Evolutionary conservation across 2,329 filamentous ascomycete species (phyloP).

Genomic region (Fusarium sacchari): DNA sequence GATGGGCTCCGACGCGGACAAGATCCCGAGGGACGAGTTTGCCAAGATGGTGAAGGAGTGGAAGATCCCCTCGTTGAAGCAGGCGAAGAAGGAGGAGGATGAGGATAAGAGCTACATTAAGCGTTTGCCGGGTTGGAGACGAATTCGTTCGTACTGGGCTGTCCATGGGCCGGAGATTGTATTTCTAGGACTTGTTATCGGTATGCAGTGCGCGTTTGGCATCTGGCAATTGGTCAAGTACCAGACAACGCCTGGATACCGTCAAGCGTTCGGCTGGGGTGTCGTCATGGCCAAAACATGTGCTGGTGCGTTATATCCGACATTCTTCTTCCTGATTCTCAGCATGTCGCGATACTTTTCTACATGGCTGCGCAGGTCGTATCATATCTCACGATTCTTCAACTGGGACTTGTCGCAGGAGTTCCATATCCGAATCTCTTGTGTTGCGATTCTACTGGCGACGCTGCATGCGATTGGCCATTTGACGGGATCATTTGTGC

Average conservation of each 20-base stretch:
- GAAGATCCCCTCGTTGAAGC: constrained; percentile 59
- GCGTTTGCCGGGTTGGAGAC: constrained; percentile 56
- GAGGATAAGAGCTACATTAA: constrained; percentile 59
- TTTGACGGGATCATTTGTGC: constrained; percentile 61
- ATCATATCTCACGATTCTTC: constrained; percentile 62
- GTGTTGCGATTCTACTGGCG: constrained; percentile 59
- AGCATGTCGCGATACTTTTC: constrained; percentile 68
- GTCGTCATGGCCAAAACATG: constrained; percentile 64
- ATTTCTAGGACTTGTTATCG: constrained; percentile 60
- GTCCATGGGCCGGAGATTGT: constrained; percentile 63
- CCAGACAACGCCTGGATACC: constrained; percentile 54
- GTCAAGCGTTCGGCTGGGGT: constrained; percentile 64
- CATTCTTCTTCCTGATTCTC: constrained; percentile 66
- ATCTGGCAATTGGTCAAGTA: constrained; percentile 67
- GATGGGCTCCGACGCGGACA: constrained; percentile 54
- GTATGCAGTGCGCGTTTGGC: constrained; percentile 61
- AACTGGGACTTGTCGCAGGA: constrained; percentile 66
- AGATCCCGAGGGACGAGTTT: constrained; percentile 60
- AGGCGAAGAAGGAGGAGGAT: constrained; percentile 58
- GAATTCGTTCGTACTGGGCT: constrained; percentile 63
- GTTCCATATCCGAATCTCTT: constrained; percentile 66
- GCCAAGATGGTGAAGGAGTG: constrained; percentile 54
- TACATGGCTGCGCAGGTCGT: constrained; percentile 62
- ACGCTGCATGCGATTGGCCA: constrained; percentile 65
- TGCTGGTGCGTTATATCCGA: constrained; percentile 65